phyloP scores from a whole-genome alignment of 2,329 filamentous ascomycete species.

The Ilyonectria robusta region DNA sequence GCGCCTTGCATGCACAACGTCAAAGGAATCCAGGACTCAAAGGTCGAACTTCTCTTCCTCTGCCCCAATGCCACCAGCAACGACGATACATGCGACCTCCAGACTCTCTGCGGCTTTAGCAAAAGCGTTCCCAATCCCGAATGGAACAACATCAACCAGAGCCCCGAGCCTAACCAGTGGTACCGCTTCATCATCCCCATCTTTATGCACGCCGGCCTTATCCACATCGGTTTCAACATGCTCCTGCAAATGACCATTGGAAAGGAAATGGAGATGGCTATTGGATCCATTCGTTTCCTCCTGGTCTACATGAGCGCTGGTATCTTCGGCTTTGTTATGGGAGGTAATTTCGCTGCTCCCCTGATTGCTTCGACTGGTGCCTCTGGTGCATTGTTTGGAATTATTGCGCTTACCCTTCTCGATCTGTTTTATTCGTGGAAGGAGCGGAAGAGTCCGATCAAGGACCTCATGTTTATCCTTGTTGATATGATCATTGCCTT shows the following conservation, averaged over 20 bases:
- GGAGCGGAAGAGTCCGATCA: slow-evolving; percentile 80
- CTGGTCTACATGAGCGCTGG: slow-evolving; percentile 92
- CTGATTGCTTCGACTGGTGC: slow-evolving; percentile 89
- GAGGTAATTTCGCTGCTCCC: slow-evolving; percentile 90
- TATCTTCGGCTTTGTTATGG: slow-evolving; percentile 96
- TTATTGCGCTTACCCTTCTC: slow-evolving; percentile 88
- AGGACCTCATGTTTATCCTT: slow-evolving; percentile 89
- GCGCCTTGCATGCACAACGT: slow-evolving; percentile 95
- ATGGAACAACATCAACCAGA: slow-evolving; percentile 65
- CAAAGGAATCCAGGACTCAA: slow-evolving; percentile 71
- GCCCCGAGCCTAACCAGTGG: slow-evolving; percentile 89
- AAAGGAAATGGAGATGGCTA: slow-evolving; percentile 91
- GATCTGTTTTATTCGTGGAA: slow-evolving; percentile 95
- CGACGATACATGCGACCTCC: slow-evolving; percentile 77
- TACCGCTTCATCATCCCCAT: slow-evolving; percentile 96
- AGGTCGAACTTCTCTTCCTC: slow-evolving; percentile 72
- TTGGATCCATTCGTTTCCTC: slow-evolving; percentile 89
- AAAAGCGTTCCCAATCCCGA: slow-evolving; percentile 76
- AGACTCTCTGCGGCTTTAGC: slow-evolving; percentile 86
- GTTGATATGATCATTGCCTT: slow-evolving; percentile 92
- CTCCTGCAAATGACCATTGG: slow-evolving; percentile 91
- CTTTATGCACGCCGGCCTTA: slow-evolving; percentile 92
- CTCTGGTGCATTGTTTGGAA: slow-evolving; percentile 91
- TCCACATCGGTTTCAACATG: slow-evolving; percentile 97
- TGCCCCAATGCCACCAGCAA: slow-evolving; percentile 85